Evolutionary conservation across 1,284 basidiomycete species (phyloP), one percentile per base, ranked within the genome.

Genomic region (Coniophora puteana): DNA sequence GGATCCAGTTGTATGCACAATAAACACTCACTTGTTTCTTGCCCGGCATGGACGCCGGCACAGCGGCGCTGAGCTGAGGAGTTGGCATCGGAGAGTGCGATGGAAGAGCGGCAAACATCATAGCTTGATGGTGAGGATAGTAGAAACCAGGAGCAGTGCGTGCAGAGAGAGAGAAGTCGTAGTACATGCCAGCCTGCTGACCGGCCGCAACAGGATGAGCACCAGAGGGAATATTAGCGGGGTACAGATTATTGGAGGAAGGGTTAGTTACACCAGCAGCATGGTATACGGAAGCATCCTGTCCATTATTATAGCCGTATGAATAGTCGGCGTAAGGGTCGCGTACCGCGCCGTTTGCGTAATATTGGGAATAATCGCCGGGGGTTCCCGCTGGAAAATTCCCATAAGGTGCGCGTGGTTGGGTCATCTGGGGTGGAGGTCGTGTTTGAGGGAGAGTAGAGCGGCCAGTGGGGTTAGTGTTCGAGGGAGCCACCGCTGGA

Each of bases 101-200:
- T 5, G 74, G 61, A 31, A 59, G 55, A 10, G 69, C 63, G 46
- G 77, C 71, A 59, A 79, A 85, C 43, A 83, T 66, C 56, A 85
- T 69, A 8, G 73, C 65, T 51, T 78, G 82, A 36, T 72, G 69
- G 5, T 68, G 52, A 23, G 80, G 69, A 51, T 80, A 83, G 55
- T 71, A 87, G 55, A 70, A 83, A 47, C 79, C 81, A 2, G 80
- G 75, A 21, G 70, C 62, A 6, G 72, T 67, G 31, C 74, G 71
- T 39, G 66, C 59, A 6, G 68, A 56, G 16, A 66, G 65, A 45
- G 67, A 56, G 49, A 76, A 86, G 50, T 84, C 83, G 48, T 77
- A 86, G 59, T 76, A 83, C 39, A 78, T 50, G 24, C 68, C 68
- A 27, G 74, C 61, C 51, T 80, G 77, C 50, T 73, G 72, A 35